Conservation (phyloP, 805 yeast species). For the Sugiyamaella boreocaroliniensis region DNA sequence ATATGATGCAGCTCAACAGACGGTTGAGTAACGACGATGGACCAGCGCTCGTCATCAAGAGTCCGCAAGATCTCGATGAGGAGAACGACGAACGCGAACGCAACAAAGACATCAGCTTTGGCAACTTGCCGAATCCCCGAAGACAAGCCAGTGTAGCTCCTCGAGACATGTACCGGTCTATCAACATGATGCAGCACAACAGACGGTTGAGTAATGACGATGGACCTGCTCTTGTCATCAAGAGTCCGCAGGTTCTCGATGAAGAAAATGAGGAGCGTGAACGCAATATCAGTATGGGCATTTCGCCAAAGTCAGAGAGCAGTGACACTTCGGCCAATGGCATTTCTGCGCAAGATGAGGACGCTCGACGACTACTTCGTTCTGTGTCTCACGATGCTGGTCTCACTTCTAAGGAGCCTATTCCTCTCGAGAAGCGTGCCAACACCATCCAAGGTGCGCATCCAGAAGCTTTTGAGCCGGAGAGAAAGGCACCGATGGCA, state of each 20-base stretch:
- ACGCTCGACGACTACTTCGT: not conserved
- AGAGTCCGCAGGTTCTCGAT: constrained; percentile 69
- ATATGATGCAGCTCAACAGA: constrained; percentile 52
- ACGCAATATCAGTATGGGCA: not conserved
- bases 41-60: constrained; percentile 67
- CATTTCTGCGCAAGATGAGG: not conserved
- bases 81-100: constrained; percentile 22
- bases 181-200: constrained; percentile 59
- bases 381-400: not conserved
- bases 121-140: constrained; percentile 39
- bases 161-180: constrained; percentile 75
- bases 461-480: not conserved
- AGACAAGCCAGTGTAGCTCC: constrained; percentile 51
- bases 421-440: not conserved
- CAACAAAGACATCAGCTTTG: constrained; percentile 46
- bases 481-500: not conserved
- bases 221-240: constrained; percentile 73
- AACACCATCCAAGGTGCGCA: not conserved
- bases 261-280: constrained; percentile 23
- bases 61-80: constrained; percentile 65
- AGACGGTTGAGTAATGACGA: constrained; percentile 29
- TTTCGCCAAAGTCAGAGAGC: not conserved
- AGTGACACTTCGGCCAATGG: not conserved
- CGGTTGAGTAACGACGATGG: constrained; percentile 39
- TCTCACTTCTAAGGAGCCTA: not conserved